Evolutionary conservation across 176 grass and related monocot genomes (phyloP).

Genomic region (Melocanna baccifera): DNA sequence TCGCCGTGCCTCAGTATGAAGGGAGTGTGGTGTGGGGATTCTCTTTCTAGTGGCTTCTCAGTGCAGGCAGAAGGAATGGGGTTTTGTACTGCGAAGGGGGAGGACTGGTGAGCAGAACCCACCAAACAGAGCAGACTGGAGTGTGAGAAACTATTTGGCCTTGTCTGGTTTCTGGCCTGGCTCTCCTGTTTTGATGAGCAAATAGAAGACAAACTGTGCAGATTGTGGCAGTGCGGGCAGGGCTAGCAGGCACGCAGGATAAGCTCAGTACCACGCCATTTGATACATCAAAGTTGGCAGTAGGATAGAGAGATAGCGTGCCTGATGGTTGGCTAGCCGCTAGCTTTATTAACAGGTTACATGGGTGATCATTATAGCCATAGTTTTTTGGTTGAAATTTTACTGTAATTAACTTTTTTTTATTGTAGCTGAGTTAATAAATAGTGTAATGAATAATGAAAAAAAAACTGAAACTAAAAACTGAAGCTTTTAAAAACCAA

Average conservation of each 20-base stretch:
- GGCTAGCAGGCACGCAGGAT: not conserved
- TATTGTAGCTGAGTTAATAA: too few species aligned
- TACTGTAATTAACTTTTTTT: too few species aligned
- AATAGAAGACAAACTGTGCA: slow-evolving; percentile 37
- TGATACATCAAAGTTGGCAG: not conserved
- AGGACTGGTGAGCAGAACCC: slow-evolving; percentile 44
- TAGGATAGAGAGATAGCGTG: not conserved
- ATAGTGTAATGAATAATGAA: too few species aligned
- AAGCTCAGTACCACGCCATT: not conserved
- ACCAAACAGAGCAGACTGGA: slow-evolving; percentile 43
- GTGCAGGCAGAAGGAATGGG: slow-evolving; percentile 4
- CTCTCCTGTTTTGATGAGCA: slow-evolving; percentile 18
- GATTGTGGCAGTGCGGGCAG: slow-evolving; percentile 6
- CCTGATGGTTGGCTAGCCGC: not conserved
- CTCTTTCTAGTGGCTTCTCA: not conserved
- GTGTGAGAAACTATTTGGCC: slow-evolving; percentile 11
- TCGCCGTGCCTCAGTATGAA: not conserved
- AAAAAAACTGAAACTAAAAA: too few species aligned
- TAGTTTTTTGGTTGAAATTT: too few species aligned
- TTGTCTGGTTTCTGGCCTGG: slow-evolving; percentile 24
- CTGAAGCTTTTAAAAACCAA: too few species aligned
- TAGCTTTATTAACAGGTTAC: too few species aligned
- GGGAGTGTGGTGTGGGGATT: not conserved
- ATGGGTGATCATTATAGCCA: too few species aligned
- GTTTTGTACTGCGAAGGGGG: slow-evolving; percentile 29